Percentiles rank a stretch among this genome's conserved stretches.
Evolutionary conservation across 176 grass and related monocot species (phyloP).

Genomic region (Oryza coarctata): DNA sequence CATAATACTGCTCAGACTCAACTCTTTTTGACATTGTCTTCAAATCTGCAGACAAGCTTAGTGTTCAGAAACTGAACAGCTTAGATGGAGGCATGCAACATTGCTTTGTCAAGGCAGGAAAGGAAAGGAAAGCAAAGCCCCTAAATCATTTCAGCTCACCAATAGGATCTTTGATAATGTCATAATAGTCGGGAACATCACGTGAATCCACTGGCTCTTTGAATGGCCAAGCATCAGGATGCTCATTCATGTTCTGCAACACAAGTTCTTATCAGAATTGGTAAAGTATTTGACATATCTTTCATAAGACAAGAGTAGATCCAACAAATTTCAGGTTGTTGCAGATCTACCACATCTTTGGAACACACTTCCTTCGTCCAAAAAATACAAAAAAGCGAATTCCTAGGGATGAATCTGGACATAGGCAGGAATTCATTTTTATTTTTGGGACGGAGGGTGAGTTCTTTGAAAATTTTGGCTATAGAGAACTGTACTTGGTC

Average conservation of each 20-base stretch:
- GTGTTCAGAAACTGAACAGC: background rate
- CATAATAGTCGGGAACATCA: conserved; percentile 96
- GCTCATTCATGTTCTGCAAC: conserved; percentile 77
- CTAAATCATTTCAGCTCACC: conserved; percentile 46
- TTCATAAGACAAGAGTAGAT: conserved; percentile 2
- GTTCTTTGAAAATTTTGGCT: background rate
- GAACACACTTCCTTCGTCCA: background rate
- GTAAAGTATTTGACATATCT: background rate
- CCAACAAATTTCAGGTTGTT: background rate
- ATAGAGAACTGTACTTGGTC: background rate
- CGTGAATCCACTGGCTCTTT: conserved; percentile 94
- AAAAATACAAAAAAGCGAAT: no score
- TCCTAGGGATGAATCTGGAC: no score
- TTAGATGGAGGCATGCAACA: conserved; percentile 6
- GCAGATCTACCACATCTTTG: background rate
- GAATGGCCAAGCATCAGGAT: conserved; percentile 99
- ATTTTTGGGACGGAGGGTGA: background rate
- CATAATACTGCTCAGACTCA: conserved; percentile 92
- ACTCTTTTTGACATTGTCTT: conserved; percentile 88
- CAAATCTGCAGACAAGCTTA: conserved; percentile 62
- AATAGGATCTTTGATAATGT: conserved; percentile 99
- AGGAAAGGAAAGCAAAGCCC: background rate
- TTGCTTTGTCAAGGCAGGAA: background rate
- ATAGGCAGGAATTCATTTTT: no score
- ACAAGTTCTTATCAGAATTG: conserved; percentile 23